Base-by-base conservation (phyloP, 2,329 filamentous ascomycete species). In the Penicillium sp. region DNA sequence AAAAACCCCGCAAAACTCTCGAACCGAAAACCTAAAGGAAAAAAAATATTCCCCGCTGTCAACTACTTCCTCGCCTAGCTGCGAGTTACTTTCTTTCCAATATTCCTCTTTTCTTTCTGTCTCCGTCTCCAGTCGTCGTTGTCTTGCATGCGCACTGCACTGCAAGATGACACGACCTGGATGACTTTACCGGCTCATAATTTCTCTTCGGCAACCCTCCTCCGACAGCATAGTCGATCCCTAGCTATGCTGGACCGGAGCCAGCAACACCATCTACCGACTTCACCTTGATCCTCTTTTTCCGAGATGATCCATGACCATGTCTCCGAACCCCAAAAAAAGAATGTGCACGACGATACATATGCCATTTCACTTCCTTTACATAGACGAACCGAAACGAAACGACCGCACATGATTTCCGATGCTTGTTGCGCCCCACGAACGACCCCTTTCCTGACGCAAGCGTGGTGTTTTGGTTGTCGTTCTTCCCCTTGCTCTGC, bases 331-430 rank as follows among this genome's bases (percentile, higher is more conserved):
- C 13, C 35, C 51, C 35, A 56, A 62, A 63, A 68, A 60, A 68
- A 63, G 63, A 68, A 68, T 67, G 64, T 63, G 67, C 65, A 63
- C 56, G 24, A 64, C 56, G 65, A 69, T 69, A 67, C 63, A 68
- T 64, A 69, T 60, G 66, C 67, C 58, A 64, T 54, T 42, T 44
- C 58, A 44, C 44, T 38, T 26, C 44, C 19, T 24, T 49, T 61
- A 61, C 58, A 70, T 69, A 69, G 68, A 70, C 64, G 68, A 70
- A 68, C 68, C 64, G 66, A 68, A 64, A 70, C 64, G 68, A 69
- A 69, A 70, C 58, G 68, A 70, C 60, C 53, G 62, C 67, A 61
- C 65, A 66, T 68, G 65, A 66, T 64, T 63, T 63, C 60, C 58
- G 53, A 60, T 68, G 61, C 62, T 63, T 30, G 22, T 54, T 53